phyloP scores from a whole-genome alignment of 441 rosid genomes.

The Melastoma candidum region DNA sequence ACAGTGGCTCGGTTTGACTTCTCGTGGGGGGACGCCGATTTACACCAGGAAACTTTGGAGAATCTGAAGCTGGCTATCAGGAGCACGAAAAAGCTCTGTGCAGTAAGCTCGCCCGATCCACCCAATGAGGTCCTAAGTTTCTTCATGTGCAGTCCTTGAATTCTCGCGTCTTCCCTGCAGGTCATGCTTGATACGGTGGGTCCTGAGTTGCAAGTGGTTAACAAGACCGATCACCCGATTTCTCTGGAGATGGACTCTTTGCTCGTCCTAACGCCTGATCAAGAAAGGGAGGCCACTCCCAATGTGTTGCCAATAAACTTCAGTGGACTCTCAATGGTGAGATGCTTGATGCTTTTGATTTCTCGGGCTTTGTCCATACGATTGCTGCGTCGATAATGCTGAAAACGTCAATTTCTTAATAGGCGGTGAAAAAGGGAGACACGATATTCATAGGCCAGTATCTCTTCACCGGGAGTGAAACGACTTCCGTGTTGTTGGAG shows the following conservation, averaged over 20 bases:
- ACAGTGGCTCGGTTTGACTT: constrained; percentile 46
- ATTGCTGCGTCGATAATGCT: not conserved
- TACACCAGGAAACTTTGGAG: constrained; percentile 39
- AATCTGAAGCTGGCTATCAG: constrained; percentile 35
- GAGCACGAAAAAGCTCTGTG: constrained; percentile 38
- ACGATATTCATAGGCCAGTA: constrained; percentile 55
- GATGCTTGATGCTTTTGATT: not conserved
- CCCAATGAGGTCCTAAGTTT: no score
- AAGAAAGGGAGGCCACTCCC: constrained; percentile 41
- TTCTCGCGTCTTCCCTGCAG: constrained; percentile 9
- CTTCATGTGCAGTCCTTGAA: no score
- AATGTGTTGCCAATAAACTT: constrained; percentile 47
- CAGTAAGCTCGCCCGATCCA: constrained; percentile 22
- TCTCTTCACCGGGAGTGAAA: constrained; percentile 53
- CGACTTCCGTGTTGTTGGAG: constrained; percentile 57
- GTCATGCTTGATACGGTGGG: constrained; percentile 44
- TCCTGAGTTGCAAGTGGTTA: constrained; percentile 39
- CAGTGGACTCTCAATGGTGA: constrained; percentile 41
- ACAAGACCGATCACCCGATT: constrained; percentile 31
- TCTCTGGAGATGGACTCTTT: constrained; percentile 33
- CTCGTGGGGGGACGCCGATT: constrained; percentile 38
- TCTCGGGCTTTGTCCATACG: not conserved
- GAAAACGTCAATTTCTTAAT: constrained; percentile 16
- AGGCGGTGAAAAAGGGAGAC: constrained; percentile 56
- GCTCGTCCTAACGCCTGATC: constrained; percentile 49